Evolutionary conservation across 805 yeast genomes (phyloP), one percentile per base, ranked within the genome.

Genomic region (Sugiyamaella smithiae): DNA sequence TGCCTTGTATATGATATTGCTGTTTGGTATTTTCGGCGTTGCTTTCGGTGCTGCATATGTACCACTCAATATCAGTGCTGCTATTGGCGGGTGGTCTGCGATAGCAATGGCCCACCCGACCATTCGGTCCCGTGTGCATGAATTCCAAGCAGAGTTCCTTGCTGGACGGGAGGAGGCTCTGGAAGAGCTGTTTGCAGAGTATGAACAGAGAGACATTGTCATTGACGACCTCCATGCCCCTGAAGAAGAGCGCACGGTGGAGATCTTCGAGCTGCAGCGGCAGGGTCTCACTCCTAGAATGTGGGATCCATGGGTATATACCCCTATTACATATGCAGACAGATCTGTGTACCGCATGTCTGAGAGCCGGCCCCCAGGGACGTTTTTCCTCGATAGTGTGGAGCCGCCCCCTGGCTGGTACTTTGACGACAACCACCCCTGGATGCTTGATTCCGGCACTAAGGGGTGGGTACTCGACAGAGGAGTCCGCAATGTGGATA

Each of bases 401-500:
- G 56, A 61, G 23, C 82, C 95, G 1, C 96, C 96, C 1, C 59
- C 59, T 8, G 82, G 81, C 11, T 89, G 97, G 97, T 71, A 73
- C 50, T 89, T 81, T 62, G 82, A 78, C 50, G 67, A 67, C 23
- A 77, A 75, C 23, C 74, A 76, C 38, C 69, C 70, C 8, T 89
- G 97, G 97, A 66, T 65, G 43, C 68, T 82, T 11, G 96, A 88
- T 58, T 57, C 59, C 12, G 64, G 77, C 36, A 81, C 84, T 0
- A 54, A 50, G 1, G 58, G 57, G 2, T 86, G 91, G 83, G 69
- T 80, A 4, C 42, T 54, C 0, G 77, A 73, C 22, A 69, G 83
- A 28, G 72, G 72, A 0, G 51, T 72, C 49, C 44, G 59, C 29
- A 37, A 64, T 43, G 56, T 66, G 24, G 55, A 58, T 16, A 43